Evolutionary conservation across 768 basidiomycete genomes (phyloP).

Genomic region (Suillus weaverae): DNA sequence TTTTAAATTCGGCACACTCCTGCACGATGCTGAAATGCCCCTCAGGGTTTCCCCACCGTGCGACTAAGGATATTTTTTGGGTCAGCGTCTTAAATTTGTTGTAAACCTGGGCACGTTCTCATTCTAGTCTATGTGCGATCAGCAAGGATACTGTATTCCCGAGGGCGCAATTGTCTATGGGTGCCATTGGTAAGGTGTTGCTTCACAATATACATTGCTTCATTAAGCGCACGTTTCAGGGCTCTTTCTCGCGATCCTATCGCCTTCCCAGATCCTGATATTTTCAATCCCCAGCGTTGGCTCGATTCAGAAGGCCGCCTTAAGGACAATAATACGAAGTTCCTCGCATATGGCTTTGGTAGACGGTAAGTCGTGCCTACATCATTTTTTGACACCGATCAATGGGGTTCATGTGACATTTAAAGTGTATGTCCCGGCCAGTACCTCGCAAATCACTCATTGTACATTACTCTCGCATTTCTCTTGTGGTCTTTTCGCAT

Average conservation of each 20-base stretch:
- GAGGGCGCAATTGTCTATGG: background rate
- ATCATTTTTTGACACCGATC: background rate
- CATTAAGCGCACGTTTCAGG: background rate
- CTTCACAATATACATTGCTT: background rate
- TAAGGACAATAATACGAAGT: conserved; percentile 16
- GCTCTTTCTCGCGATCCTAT: background rate
- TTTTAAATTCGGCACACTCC: background rate
- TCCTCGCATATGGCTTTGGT: background rate
- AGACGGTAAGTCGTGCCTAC: background rate
- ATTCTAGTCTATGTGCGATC: background rate
- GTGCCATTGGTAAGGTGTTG: background rate
- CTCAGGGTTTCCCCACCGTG: background rate
- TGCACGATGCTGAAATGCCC: background rate
- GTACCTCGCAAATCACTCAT: conserved; percentile 44
- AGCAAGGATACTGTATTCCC: background rate
- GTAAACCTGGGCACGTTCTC: background rate
- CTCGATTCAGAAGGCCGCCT: background rate
- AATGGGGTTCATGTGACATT: background rate
- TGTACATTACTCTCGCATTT: conserved; percentile 60
- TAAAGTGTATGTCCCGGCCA: background rate
- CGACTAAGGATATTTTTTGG: background rate
- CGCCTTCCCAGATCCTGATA: background rate
- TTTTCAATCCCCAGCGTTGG: background rate
- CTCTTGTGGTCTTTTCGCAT: conserved; percentile 62
- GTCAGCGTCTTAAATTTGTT: background rate